Evolutionary conservation across 2,329 filamentous ascomycete genomes (phyloP).

Genomic region (Emergomyces orientalis): DNA sequence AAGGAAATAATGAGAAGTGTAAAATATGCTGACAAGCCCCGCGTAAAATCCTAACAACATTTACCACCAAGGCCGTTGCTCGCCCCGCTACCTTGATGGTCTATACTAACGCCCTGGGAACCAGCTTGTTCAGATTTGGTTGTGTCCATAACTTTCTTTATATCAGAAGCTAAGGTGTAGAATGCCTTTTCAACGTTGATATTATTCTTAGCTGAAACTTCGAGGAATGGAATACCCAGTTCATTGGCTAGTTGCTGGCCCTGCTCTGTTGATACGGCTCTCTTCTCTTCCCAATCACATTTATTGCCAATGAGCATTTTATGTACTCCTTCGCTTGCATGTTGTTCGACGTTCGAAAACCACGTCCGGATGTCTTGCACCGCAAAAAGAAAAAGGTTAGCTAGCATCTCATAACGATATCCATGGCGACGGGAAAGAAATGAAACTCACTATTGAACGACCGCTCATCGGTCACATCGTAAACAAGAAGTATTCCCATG

Average conservation of each 20-base stretch:
- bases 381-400: slow-evolving; percentile 6
- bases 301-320: slow-evolving; percentile 99
- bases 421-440: slow-evolving; percentile 7
- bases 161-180: slow-evolving; percentile 86
- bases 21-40: slow-evolving; percentile 1
- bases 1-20: not conserved
- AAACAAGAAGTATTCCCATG: slow-evolving; percentile 95
- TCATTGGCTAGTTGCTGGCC: slow-evolving; percentile 91
- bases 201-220: slow-evolving; percentile 97
- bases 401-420: slow-evolving; percentile 8
- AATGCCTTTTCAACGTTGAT: slow-evolving; percentile 99
- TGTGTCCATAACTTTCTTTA: slow-evolving; percentile 98
- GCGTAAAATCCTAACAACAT: slow-evolving; percentile 56
- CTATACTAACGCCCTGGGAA: slow-evolving; percentile 57
- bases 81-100: slow-evolving; percentile 46
- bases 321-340: slow-evolving; percentile 97
- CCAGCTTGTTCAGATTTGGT: slow-evolving; percentile 62
- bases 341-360: slow-evolving; percentile 98
- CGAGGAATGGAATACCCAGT: slow-evolving; percentile 94
- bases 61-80: slow-evolving; percentile 52
- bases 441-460: slow-evolving; percentile 80
- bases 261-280: slow-evolving; percentile 83
- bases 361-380: slow-evolving; percentile 86
- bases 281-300: slow-evolving; percentile 99
- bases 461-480: slow-evolving; percentile 94